These are phyloP conservation scores for Aspergillus floridensis DNA, from an alignment of 2,329 filamentous ascomycete species.

Conservation along the genomic window DNA sequence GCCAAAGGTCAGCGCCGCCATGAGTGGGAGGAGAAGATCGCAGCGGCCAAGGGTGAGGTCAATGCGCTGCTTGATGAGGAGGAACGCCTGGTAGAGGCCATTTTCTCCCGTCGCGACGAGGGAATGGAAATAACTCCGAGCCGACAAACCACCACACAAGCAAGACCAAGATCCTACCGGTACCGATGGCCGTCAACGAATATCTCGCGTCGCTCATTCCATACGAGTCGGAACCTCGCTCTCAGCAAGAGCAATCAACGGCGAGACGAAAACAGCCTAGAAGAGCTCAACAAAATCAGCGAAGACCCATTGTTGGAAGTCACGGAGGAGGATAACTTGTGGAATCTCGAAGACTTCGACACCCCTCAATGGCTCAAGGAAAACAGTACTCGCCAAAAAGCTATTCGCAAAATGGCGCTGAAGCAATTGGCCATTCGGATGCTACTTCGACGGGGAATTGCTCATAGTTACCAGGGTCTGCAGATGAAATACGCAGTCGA, in stretches of 20 bases:
- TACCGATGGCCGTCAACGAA: slow-evolving; percentile 9
- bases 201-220: slow-evolving; percentile 4
- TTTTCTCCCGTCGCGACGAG: slow-evolving; percentile 26
- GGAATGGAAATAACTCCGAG: slow-evolving; percentile 21
- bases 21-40: slow-evolving; percentile 44
- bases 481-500: slow-evolving; percentile 32
- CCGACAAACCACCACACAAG: slow-evolving; percentile 25
- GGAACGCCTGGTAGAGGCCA: slow-evolving; percentile 32
- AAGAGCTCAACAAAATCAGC: slow-evolving; percentile 6
- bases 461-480: slow-evolving; percentile 38
- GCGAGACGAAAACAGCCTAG: neutral
- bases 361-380: slow-evolving; percentile 29
- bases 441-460: slow-evolving; percentile 39
- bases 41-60: slow-evolving; percentile 43
- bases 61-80: slow-evolving; percentile 41
- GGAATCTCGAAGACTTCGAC: slow-evolving; percentile 19
- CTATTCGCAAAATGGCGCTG: slow-evolving; percentile 39
- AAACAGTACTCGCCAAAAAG: slow-evolving; percentile 34
- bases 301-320: slow-evolving; percentile 11
- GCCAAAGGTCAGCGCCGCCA: slow-evolving; percentile 40
- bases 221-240: neutral
- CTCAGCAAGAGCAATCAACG: neutral
- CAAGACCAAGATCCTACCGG: slow-evolving; percentile 14
- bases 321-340: slow-evolving; percentile 16
- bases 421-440: slow-evolving; percentile 41